Evolutionary conservation across 768 basidiomycete genomes (phyloP).

Genomic region (Podaxis rugospora): DNA sequence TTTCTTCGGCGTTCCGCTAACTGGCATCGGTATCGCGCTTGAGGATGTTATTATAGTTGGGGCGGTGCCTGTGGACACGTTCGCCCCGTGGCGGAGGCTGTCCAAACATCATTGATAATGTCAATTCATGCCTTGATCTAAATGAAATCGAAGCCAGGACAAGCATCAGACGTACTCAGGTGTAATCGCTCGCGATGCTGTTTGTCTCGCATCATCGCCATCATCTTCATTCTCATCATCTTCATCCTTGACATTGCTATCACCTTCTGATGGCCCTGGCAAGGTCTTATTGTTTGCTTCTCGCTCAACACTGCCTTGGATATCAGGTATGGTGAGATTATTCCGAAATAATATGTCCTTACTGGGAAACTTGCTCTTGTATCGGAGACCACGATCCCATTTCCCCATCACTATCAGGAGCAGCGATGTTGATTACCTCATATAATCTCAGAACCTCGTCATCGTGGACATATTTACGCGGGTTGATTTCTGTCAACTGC

Average conservation of each 20-base stretch:
- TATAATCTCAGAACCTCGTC: slow-evolving; percentile 21
- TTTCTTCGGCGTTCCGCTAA: not conserved
- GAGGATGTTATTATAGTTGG: not conserved
- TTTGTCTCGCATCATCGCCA: not conserved
- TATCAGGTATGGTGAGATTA: not conserved
- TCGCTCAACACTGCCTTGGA: not conserved
- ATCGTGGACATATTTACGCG: slow-evolving; percentile 30
- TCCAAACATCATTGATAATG: slow-evolving; percentile 5
- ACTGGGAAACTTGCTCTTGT: not conserved
- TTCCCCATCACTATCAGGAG: slow-evolving; percentile 11
- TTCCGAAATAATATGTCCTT: not conserved
- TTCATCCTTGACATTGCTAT: not conserved
- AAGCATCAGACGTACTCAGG: not conserved
- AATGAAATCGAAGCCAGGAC: not conserved
- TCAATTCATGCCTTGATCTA: not conserved
- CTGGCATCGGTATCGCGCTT: slow-evolving; percentile 1
- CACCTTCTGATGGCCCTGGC: not conserved
- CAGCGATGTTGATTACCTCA: slow-evolving; percentile 12
- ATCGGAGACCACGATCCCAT: slow-evolving; percentile 7
- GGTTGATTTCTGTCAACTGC: slow-evolving; percentile 36
- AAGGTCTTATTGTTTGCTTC: not conserved
- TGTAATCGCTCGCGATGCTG: not conserved
- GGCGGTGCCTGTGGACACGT: not conserved
- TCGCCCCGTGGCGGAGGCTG: not conserved
- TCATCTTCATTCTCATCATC: not conserved